Evolutionary conservation across 2,329 filamentous ascomycete species (phyloP), one percentile per base, ranked within the genome.

Genomic region (Colletotrichum sidae): DNA sequence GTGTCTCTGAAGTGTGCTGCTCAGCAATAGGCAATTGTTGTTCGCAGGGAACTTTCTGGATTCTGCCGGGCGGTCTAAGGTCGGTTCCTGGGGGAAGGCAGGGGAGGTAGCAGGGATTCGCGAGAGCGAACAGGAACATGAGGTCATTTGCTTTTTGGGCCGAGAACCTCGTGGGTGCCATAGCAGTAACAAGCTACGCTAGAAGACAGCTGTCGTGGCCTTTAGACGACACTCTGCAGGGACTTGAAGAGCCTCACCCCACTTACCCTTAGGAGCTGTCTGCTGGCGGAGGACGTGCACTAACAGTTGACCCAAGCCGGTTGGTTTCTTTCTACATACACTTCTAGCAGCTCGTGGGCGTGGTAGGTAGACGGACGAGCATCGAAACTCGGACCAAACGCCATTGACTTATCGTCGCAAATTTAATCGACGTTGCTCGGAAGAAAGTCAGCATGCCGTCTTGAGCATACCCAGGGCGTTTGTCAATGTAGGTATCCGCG

Each of bases 41-140:
- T 53, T 58, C 39, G 47, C 45, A 55, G 46, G 57, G 70, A 66
- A 70, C 65, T 67, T 66, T 71, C 68, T 69, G 56, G 66, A 71
- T 77, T 77, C 74, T 77, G 75, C 75, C 75, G 70, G 73, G 75
- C 76, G 76, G 76, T 78, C 68, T 69, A 41, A 11, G 6, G 13
- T 7, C 15, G 41, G 53, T 49, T 39, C 13, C 12, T 38, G 52
- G 38, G 34, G 52, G 49, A 60, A 46, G 51, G 46, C 56, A 47
- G 62, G 62, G 62, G 56, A 63, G 37, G 13, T 6, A 46, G 25
- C 65, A 67, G 52, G 61, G 65, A 47, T 53, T 47, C 17, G 4
- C 12, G 41, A 49, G 49, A 25, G 37, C 39, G 25, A 60, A 35
- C 55, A 52, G 44, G 55, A 61, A 50, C 42, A 67, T 65, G 61